Base-by-base conservation (phyloP, 116 monocot genomes). In the Zostera marina region DNA sequence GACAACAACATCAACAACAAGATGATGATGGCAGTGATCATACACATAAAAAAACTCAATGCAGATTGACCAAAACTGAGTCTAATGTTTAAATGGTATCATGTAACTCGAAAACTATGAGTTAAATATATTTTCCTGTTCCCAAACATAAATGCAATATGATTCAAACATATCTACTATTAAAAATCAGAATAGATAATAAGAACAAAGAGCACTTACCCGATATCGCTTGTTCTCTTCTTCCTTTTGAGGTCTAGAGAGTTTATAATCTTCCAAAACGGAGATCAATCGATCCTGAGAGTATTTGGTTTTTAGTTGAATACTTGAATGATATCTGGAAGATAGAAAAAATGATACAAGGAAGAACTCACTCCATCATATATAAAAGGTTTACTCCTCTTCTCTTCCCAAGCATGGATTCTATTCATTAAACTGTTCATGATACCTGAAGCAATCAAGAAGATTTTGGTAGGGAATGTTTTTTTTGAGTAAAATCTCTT, bases 221-320 rank as follows among this genome's bases (percentile, higher is more conserved):
- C 78, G 65, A 44, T 60, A 74, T 41, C 79, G 79, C 44, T 59
- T 82, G 32, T 96, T 89, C 63, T 88, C 85, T 44, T 82, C 96
- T 80, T 89, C 96, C 62, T 78, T 88, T 47, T 96, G 79, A 21
- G 70, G 76, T 44, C 78, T 68, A 5, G 72, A 44, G 52, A 82
- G 71, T 64, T 78, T 85, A 53, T 89, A 85, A 57, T 96, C 85
- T 64, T 96, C 85, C 65, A 96, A 62, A 48, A 96, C 73, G 23
- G 89, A 74, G 14, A 85, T 64, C 26, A 96, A 57, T 40, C 77
- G 74, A 39, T 76, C 80, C 96, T 96, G 73, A 21, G 62, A 8
- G 21, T 25, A 32, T 32, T 32, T 32, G 32, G 32, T 32, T 32
- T 2, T 32, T 32, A 32, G 32, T 32, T 2, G 32, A 32, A 32